Evolutionary conservation across 1,284 basidiomycete genomes (phyloP).

Genomic region (Abortiporus biennis): DNA sequence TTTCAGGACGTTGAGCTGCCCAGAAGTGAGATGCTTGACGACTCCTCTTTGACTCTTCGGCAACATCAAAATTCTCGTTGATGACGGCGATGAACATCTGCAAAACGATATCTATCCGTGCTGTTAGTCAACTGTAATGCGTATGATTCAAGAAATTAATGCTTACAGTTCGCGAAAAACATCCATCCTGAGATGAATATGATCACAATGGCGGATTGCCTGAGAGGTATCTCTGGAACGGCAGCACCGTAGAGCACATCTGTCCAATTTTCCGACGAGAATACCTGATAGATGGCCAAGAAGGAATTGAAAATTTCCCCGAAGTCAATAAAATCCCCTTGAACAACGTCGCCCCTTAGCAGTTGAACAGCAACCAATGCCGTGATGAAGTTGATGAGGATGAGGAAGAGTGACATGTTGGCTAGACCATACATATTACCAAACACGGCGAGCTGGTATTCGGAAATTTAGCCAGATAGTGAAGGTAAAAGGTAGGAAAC

Average conservation of each 20-base stretch:
- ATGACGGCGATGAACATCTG: slow-evolving; percentile 99
- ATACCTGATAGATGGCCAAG: slow-evolving; percentile 86
- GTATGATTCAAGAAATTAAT: slow-evolving; percentile 5
- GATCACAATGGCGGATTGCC: slow-evolving; percentile 72
- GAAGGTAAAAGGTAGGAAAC: slow-evolving; percentile 4
- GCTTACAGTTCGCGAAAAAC: slow-evolving; percentile 88
- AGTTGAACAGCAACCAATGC: slow-evolving; percentile 78
- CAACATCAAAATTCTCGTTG: slow-evolving; percentile 94
- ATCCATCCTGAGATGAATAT: slow-evolving; percentile 86
- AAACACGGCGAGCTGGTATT: slow-evolving; percentile 72
- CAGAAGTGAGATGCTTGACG: slow-evolving; percentile 74
- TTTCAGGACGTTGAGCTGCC: slow-evolving; percentile 47
- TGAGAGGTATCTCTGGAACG: slow-evolving; percentile 54
- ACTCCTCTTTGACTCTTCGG: slow-evolving; percentile 85
- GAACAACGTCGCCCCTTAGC: slow-evolving; percentile 73
- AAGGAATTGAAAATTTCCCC: slow-evolving; percentile 89
- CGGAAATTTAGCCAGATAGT: slow-evolving; percentile 2
- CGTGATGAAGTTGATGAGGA: slow-evolving; percentile 85
- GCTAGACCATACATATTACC: slow-evolving; percentile 88
- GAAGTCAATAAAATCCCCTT: slow-evolving; percentile 66
- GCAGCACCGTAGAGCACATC: slow-evolving; percentile 72
- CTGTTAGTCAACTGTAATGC: not conserved
- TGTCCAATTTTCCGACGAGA: slow-evolving; percentile 96
- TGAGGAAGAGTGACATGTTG: slow-evolving; percentile 93
- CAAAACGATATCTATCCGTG: slow-evolving; percentile 77